phyloP scores from a whole-genome alignment of 495 filamentous ascomycete species.

The Xylaria cubensis region DNA sequence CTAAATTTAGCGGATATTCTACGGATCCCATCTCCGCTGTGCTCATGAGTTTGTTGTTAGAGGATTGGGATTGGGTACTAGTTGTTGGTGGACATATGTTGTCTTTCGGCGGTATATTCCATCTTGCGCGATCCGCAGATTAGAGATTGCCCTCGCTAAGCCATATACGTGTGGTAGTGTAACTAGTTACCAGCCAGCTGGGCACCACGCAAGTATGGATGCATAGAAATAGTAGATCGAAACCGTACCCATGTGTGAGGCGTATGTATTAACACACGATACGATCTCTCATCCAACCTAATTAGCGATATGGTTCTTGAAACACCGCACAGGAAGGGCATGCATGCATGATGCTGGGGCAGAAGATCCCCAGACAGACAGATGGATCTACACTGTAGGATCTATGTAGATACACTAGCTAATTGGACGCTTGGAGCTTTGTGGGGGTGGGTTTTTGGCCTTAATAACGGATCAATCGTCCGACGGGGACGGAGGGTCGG shows the following conservation, averaged over 20 bases:
- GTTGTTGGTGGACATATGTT: neutral
- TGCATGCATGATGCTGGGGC: neutral
- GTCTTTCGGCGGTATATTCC: neutral
- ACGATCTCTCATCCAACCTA: neutral
- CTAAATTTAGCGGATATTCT: neutral
- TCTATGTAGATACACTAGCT: too few relatives aligned
- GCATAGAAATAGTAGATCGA: neutral
- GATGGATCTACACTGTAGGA: too few relatives aligned
- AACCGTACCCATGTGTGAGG: neutral
- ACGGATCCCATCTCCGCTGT: too few relatives aligned
- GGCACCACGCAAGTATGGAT: neutral
- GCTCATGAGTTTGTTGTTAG: too few relatives aligned
- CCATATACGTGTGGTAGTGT: neutral
- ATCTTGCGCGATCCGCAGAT: conserved; percentile 1
- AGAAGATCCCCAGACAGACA: too few relatives aligned
- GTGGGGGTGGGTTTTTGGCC: too few relatives aligned
- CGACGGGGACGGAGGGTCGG: neutral
- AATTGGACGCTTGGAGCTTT: too few relatives aligned
- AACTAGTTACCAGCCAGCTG: neutral
- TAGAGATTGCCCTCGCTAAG: neutral
- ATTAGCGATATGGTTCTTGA: neutral
- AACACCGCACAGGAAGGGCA: neutral
- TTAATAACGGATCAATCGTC: neutral
- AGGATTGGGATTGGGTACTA: neutral
- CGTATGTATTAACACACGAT: neutral